A percentile compares a stretch with the other conserved stretches of the same genome.
Conservation (phyloP, 345 rosid genomes). For the Brassica juncea region DNA sequence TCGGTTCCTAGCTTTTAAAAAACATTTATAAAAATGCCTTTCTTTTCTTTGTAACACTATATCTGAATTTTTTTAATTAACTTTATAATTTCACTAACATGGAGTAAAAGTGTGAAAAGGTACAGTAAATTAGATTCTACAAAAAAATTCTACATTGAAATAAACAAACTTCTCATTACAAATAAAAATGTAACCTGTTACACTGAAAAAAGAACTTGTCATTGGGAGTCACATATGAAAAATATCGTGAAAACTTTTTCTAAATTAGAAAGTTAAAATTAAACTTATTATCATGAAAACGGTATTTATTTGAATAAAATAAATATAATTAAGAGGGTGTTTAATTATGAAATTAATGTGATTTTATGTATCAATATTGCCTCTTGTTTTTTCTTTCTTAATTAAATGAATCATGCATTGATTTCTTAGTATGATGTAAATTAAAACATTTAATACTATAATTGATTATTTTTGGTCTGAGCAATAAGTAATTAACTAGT, state of each 20-base stretch:
- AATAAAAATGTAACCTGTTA: background rate
- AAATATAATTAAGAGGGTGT: background rate
- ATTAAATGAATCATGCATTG: background rate
- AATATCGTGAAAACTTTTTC: background rate
- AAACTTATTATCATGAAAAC: background rate
- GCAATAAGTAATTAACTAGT: background rate
- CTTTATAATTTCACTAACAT: background rate
- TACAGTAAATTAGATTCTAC: background rate
- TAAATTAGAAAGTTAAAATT: background rate
- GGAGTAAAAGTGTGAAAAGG: background rate
- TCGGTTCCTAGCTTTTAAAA: constrained; percentile 7
- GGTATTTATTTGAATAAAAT: background rate
- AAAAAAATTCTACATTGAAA: background rate
- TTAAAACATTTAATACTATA: background rate
- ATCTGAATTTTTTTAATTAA: background rate
- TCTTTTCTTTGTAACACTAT: background rate
- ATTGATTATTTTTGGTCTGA: background rate
- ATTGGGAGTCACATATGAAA: background rate
- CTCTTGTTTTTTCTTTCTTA: background rate
- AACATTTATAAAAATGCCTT: background rate
- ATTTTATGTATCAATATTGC: background rate
- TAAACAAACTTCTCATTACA: background rate
- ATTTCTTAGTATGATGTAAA: constrained; percentile 6
- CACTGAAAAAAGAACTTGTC: background rate
- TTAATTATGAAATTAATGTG: background rate